These are phyloP conservation scores for Scedosporium dehoogii DNA, from an alignment of 2,329 filamentous ascomycete species.

Conservation along the genomic window DNA sequence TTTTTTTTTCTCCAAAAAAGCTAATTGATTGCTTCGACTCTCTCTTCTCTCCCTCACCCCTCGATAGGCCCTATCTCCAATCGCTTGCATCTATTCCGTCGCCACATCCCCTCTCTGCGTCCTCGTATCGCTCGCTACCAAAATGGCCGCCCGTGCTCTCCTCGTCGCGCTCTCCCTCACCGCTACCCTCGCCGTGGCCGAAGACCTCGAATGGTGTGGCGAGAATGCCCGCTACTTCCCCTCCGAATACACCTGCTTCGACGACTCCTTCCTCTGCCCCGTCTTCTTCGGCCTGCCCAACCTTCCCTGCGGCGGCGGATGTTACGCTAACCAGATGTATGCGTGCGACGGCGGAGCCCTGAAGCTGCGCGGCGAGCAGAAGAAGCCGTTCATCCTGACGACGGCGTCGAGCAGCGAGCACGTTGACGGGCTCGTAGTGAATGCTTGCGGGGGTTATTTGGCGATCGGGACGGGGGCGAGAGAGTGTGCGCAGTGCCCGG, in stretches of 20 bases:
- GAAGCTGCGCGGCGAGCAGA: background rate
- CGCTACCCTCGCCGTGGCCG: background rate
- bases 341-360: background rate
- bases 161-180: constrained; percentile 5
- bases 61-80: background rate
- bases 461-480: constrained; percentile 3
- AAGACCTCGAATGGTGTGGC: constrained; percentile 6
- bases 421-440: background rate
- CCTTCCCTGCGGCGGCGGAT: constrained; percentile 2
- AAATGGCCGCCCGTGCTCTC: background rate
- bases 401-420: background rate
- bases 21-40: background rate
- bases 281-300: constrained; percentile 4
- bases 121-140: too few species aligned
- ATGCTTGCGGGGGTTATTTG: constrained; percentile 5
- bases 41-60: background rate
- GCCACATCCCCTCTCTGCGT: too few species aligned
- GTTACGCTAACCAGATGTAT: constrained; percentile 7
- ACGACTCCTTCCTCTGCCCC: constrained; percentile 5
- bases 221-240: constrained; percentile 4
- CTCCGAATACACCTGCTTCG: constrained; percentile 7
- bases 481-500: background rate
- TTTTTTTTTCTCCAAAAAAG: background rate
- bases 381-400: constrained; percentile 1
- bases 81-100: too few species aligned